Evolutionary conservation across 441 rosid genomes (phyloP).

Genomic region (Populus trichocarpa): DNA sequence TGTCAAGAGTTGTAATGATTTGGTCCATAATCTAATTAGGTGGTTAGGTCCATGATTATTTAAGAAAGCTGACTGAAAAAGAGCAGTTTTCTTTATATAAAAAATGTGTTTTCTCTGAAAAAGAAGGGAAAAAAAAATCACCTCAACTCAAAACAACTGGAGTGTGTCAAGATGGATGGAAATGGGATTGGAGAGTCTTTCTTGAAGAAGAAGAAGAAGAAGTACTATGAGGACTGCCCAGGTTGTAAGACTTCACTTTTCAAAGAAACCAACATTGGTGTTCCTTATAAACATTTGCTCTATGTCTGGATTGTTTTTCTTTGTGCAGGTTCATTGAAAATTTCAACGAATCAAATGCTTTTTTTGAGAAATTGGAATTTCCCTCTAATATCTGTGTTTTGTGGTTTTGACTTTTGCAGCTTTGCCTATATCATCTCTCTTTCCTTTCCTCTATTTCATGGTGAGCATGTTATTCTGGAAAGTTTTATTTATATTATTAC

Average conservation of each 20-base stretch:
- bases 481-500: not conserved
- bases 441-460: constrained; percentile 51
- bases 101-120: not conserved
- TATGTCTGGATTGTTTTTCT: constrained; percentile 19
- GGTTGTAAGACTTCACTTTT: not conserved
- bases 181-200: not conserved
- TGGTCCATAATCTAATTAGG: not conserved
- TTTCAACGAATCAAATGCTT: not conserved
- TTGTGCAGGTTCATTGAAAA: constrained; percentile 29
- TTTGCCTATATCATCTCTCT: constrained; percentile 44
- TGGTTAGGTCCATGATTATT: not conserved
- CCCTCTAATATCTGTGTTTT: not conserved
- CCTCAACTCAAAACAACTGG: not conserved
- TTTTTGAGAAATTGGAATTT: not conserved
- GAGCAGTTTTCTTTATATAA: not conserved
- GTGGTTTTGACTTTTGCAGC: constrained; percentile 26
- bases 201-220: not conserved
- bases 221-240: not conserved
- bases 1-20: not conserved
- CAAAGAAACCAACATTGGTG: not conserved
- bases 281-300: not conserved
- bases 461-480: constrained; percentile 13
- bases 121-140: not conserved
- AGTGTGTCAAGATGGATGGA: not conserved
- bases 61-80: not conserved